Evolutionary conservation across 1,284 basidiomycete species (phyloP), one percentile per base, ranked within the genome.

Genomic region (Meira miltonrushii): DNA sequence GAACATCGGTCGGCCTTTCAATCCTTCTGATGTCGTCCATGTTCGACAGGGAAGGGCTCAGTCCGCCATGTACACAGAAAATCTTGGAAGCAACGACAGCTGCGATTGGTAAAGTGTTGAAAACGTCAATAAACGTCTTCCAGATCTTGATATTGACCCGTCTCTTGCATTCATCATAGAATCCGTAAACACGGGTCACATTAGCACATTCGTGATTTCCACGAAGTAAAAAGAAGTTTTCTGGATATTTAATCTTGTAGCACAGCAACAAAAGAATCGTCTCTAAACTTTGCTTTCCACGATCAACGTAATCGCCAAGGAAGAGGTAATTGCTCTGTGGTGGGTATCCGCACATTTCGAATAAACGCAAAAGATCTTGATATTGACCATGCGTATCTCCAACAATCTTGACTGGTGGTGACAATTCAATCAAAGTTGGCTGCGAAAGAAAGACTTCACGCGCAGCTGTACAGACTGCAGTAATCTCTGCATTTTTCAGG

Each of bases 21-120:
- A 99, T 96, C 72, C 92, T 87, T 78, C 94, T 88, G 80, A 99
- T 98, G 81, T 99, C 94, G 64, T 99, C 95, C 93, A 99, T 98
- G 46, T 90, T 88, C 75, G 92, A 89, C 59, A 98, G 82, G 48
- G 92, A 95, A n/a, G 95, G 95, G 15, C 92, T 96, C 44, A 99
- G 85, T 12, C 95, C 95, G 21, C 95, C 95, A 78, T 99, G 95
- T 10, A 99, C 94, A 77, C 94, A 98, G 81, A 99, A 99, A 76
- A 99, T 99, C 83, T 99, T 99, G 71, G 91, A 93, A 11, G 94
- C 95, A 54, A 99, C 94, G 69, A 99, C 90, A 39, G 95, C 93
- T 41, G 95, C 93, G 73, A 99, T 98, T 49, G 95, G 95, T 11
- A 99, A 85, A 71, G 92, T 92, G 81, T 99, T 98, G 85, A 99